Percentiles rank a stretch among this genome's conserved stretches.
Evolutionary conservation across 305 asterid genomes (phyloP).

Genomic region (Salvia sclarea): DNA sequence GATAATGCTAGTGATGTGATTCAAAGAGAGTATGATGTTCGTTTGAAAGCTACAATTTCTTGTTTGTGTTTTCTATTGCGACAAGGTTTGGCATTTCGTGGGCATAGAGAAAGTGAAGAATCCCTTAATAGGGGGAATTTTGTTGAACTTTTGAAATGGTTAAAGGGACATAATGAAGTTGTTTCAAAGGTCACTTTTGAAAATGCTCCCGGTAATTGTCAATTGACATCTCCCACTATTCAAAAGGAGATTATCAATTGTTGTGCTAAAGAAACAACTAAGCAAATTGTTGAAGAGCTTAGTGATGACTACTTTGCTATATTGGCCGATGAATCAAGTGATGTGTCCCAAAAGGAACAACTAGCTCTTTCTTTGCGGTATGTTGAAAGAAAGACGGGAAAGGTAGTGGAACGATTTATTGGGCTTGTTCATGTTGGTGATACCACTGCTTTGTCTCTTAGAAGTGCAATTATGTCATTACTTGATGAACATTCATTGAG

Average conservation of each 20-base stretch:
- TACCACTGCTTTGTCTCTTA: not conserved
- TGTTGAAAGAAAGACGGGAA: not conserved
- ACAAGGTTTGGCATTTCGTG: not conserved
- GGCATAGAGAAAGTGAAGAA: not conserved
- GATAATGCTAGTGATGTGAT: not conserved
- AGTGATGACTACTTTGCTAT: not conserved
- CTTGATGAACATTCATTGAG: not conserved
- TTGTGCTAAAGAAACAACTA: constrained; percentile 2
- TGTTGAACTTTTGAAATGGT: not conserved
- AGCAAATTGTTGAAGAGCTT: not conserved
- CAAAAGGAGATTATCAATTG: too few species aligned
- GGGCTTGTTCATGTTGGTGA: not conserved
- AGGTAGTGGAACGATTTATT: not conserved
- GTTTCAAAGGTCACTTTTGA: not conserved
- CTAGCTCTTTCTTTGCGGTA: constrained; percentile 2
- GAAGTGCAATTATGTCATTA: not conserved
- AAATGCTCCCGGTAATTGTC: not conserved
- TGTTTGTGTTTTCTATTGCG: not conserved
- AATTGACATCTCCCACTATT: too few species aligned
- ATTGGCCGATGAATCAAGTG: not conserved
- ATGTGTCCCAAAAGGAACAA: constrained; percentile 13
- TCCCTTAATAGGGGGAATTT: not conserved
- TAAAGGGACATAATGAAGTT: not conserved
- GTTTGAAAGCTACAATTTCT: not conserved
- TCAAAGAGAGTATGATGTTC: not conserved